Conservation (phyloP, 495 filamentous ascomycete genomes). For the Terfezia boudieri region DNA sequence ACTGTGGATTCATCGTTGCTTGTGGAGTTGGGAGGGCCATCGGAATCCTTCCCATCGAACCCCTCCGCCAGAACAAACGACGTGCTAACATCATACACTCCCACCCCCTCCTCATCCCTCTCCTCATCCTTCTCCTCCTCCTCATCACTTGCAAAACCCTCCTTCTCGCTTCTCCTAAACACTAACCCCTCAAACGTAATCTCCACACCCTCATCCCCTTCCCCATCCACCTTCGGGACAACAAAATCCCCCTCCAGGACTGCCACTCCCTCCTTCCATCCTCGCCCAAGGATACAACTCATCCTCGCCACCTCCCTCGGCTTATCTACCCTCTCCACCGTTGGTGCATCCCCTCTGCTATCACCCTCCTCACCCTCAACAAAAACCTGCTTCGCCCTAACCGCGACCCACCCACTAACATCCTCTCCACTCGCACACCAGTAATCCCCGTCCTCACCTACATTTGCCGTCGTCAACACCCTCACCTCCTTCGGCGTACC, state of each 20-base stretch:
- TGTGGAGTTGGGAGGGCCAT: background rate
- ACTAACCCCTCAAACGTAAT: background rate
- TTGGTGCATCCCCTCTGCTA: background rate
- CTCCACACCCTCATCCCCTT: background rate
- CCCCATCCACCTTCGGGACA: background rate
- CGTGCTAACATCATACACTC: background rate
- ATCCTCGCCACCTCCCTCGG: background rate
- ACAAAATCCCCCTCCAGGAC: background rate
- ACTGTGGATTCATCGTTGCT: background rate
- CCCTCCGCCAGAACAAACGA: background rate
- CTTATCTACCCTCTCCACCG: background rate
- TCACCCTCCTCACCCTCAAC: background rate
- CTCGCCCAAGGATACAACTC: background rate
- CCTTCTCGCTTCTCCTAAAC: background rate
- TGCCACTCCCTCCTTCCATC: background rate
- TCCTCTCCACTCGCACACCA: background rate
- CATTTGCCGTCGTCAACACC: background rate
- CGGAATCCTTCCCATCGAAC: background rate
- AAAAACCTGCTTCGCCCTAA: background rate
- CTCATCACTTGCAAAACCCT: background rate
- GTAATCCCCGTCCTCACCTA: background rate
- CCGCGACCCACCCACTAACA: background rate
- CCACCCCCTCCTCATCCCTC: background rate
- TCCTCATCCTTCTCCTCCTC: background rate
- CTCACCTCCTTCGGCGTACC: background rate